A percentile compares a stretch with the other conserved stretches of the same genome.
phyloP scores from a whole-genome alignment of 345 rosid species.

The Pistacia vera region DNA sequence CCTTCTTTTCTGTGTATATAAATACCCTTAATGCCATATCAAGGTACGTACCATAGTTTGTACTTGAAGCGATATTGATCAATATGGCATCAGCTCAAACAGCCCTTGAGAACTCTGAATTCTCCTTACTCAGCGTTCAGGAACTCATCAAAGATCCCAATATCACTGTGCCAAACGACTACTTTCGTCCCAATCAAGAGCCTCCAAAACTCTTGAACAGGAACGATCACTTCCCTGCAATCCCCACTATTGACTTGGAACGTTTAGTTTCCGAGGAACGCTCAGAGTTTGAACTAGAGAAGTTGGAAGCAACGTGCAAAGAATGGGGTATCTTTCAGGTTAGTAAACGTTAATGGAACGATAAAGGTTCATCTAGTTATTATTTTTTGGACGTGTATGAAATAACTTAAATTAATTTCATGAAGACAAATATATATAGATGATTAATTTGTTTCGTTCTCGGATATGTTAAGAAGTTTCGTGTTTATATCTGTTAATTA shows the following conservation, averaged over 20 bases:
- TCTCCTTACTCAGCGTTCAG: constrained; percentile 13
- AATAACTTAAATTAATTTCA: background rate
- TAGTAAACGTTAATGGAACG: background rate
- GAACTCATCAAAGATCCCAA: constrained; percentile 33
- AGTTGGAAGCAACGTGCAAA: constrained; percentile 31
- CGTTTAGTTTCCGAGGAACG: constrained; percentile 23
- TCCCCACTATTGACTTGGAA: constrained; percentile 34
- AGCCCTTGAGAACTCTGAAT: background rate
- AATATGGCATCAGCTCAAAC: constrained; percentile 18
- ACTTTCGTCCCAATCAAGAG: constrained; percentile 12
- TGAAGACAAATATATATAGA: background rate
- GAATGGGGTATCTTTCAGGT: constrained; percentile 54
- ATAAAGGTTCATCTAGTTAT: too few species aligned
- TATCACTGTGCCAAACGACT: constrained; percentile 22
- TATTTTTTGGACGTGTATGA: too few species aligned
- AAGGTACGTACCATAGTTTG: background rate
- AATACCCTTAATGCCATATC: background rate
- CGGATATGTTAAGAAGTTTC: background rate
- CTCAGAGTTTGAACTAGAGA: constrained; percentile 22
- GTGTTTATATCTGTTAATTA: background rate
- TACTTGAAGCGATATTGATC: background rate
- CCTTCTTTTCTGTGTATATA: background rate
- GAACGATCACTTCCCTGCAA: background rate
- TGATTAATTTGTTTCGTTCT: background rate
- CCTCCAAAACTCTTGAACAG: background rate